These are phyloP conservation scores for Phytopythium helicoides DNA, from an alignment of 352 stramenopile genomes.

Conservation along the genomic window DNA sequence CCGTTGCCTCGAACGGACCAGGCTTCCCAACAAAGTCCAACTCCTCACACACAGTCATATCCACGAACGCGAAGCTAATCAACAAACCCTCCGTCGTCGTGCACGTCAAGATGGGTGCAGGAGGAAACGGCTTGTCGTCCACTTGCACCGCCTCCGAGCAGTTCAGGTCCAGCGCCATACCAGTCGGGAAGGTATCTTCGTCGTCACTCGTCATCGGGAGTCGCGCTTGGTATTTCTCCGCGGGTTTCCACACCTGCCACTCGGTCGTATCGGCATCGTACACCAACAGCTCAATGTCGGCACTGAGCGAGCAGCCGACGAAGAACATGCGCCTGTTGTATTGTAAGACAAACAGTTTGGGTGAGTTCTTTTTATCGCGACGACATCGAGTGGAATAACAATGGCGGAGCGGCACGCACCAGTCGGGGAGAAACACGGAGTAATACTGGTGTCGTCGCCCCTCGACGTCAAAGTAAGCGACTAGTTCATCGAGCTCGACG, in stretches of 20 bases:
- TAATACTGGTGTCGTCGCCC: conserved; percentile 60
- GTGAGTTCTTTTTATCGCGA: neutral
- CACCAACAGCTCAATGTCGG: conserved; percentile 77
- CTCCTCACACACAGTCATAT: conserved; percentile 53
- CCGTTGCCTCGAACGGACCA: conserved; percentile 17
- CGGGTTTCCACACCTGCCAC: conserved; percentile 73
- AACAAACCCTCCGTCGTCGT: conserved; percentile 60
- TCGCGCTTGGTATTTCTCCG: conserved; percentile 72
- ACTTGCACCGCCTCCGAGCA: conserved; percentile 39
- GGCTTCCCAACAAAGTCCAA: conserved; percentile 38
- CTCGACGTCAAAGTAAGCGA: conserved; percentile 62
- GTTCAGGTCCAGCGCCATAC: conserved; percentile 60
- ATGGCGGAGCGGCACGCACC: no score
- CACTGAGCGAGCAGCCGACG: conserved; percentile 69
- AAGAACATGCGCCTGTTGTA: conserved; percentile 72
- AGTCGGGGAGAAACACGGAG: conserved; percentile 59
- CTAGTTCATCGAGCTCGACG: conserved; percentile 58
- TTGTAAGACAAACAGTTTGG: neutral
- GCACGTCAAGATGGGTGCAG: conserved; percentile 50
- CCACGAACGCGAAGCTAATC: conserved; percentile 69
- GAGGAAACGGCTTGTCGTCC: conserved; percentile 45
- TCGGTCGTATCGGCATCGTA: conserved; percentile 51
- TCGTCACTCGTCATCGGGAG: conserved; percentile 69
- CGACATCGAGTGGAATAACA: no score
- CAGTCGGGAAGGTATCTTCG: conserved; percentile 65